A percentile compares a stretch with the other conserved stretches of the same genome.
Conservation (phyloP, 345 rosid species). For the Arabidopsis thaliana region DNA sequence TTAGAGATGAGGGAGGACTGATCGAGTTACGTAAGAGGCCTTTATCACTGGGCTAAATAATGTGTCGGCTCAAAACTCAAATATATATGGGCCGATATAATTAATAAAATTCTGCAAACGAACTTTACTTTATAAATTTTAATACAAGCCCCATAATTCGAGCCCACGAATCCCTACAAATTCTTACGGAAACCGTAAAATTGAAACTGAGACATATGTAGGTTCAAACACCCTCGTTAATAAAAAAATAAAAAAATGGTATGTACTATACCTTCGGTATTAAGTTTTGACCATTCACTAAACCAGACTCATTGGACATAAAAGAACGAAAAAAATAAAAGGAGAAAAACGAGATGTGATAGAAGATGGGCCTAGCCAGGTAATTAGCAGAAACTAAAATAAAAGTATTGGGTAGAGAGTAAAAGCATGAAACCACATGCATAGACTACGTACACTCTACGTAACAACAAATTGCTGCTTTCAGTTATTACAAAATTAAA, state of each 20-base stretch:
- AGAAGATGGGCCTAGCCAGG: neutral
- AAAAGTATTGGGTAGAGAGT: conserved; percentile 8
- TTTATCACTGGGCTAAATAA: neutral
- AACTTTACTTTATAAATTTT: neutral
- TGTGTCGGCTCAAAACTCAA: neutral
- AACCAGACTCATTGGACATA: neutral
- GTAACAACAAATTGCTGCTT: conserved; percentile 11
- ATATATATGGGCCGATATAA: conserved; percentile 3
- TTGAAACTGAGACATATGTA: too few relatives aligned
- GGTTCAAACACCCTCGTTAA: too few relatives aligned
- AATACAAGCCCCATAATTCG: neutral
- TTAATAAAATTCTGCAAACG: neutral
- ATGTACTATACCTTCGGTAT: neutral
- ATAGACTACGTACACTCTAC: conserved; percentile 5
- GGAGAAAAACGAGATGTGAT: too few relatives aligned
- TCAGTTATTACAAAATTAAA: conserved; percentile 17
- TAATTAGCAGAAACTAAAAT: conserved; percentile 4
- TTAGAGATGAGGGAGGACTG: neutral
- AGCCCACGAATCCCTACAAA: neutral
- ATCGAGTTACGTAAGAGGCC: neutral
- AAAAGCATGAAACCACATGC: conserved; percentile 23
- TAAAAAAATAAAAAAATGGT: too few relatives aligned
- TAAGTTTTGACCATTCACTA: neutral
- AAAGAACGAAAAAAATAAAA: too few relatives aligned
- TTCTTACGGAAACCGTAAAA: neutral